Evolutionary conservation across 2,329 filamentous ascomycete genomes (phyloP), one percentile per base, ranked within the genome.

Genomic region (Colletotrichum neosansevieriae): DNA sequence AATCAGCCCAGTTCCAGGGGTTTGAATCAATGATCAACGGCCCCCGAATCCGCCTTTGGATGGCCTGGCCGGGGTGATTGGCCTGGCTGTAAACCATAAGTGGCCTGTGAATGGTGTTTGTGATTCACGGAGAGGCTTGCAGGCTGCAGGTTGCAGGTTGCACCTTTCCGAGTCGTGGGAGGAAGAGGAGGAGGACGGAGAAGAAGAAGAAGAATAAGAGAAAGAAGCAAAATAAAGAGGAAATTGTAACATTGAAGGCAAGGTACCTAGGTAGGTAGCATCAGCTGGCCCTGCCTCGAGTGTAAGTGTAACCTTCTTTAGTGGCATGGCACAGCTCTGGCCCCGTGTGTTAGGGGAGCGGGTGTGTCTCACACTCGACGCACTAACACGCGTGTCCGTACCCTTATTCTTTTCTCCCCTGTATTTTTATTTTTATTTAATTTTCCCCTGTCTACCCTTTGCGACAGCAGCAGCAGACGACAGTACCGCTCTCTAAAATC

Each of bases 11-110:
- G 58, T 34, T 5, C 47, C 50, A 45, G 50, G 59, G 64, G 64
- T 15, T 45, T 54, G 59, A 67, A 63, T 63, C 64, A 67, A 45
- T 47, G 44, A 58, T 36, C 59, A 58, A 38, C 64, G 29, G 59
- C 42, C 36, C 51, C 64, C 36, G 58, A 63, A 38, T 36, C 42
- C 58, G 47, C 44, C 24, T 47, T 29, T 45, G 36, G 57, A 49
- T 32, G 24, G n/a, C 40, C 11, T 10, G 47, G 15, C 19, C n/a
- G 29, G 49, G 49, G 29, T 19, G 13, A 19, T 36, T 53, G 15
- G 34, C 12, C 29, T 53, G 49, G 17, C 15, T 10, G 15, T 32
- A n/a, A n/a, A 32, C 24, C 34, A 17, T 0, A 32, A 32, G 15
- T 3, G 49, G 49, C 36, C 36, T 38, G 49, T 53, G 49, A 32